These are phyloP conservation scores for Murraya paniculata DNA, from an alignment of 345 rosid species.

Conservation along the genomic window DNA sequence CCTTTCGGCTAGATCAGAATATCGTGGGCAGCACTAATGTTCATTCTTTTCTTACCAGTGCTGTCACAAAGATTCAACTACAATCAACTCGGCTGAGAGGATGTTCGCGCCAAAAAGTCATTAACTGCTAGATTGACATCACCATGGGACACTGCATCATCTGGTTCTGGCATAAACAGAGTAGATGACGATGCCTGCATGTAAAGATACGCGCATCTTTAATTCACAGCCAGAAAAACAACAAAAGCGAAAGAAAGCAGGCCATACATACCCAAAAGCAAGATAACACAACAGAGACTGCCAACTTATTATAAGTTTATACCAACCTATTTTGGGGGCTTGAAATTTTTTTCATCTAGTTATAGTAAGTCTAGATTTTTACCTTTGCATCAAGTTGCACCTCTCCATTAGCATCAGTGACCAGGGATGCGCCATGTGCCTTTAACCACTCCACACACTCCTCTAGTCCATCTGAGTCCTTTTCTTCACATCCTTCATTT, in stretches of 20 bases:
- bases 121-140: constrained; percentile 85
- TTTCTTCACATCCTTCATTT: constrained; percentile 54
- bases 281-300: not conserved
- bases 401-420: constrained; percentile 60
- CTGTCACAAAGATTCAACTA: constrained; percentile 5
- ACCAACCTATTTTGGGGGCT: not conserved
- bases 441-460: constrained; percentile 90
- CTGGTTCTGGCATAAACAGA: constrained; percentile 90
- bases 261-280: not conserved
- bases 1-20: not conserved
- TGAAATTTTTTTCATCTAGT: not conserved
- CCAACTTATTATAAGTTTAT: not conserved
- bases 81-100: constrained; percentile 17
- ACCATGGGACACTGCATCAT: constrained; percentile 94
- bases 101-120: constrained; percentile 74
- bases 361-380: not conserved
- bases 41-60: constrained; percentile 4
- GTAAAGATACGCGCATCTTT: not conserved
- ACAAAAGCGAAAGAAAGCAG: not conserved
- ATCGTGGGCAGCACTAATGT: constrained; percentile 4
- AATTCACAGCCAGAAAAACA: not conserved
- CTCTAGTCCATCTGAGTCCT: constrained; percentile 52
- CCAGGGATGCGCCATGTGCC: constrained; percentile 76
- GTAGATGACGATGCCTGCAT: constrained; percentile 76
- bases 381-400: constrained; percentile 86